Percentiles rank a stretch among this genome's conserved stretches.
Conservation (phyloP, 495 filamentous ascomycete genomes). For the Aspergillus ostianus region DNA sequence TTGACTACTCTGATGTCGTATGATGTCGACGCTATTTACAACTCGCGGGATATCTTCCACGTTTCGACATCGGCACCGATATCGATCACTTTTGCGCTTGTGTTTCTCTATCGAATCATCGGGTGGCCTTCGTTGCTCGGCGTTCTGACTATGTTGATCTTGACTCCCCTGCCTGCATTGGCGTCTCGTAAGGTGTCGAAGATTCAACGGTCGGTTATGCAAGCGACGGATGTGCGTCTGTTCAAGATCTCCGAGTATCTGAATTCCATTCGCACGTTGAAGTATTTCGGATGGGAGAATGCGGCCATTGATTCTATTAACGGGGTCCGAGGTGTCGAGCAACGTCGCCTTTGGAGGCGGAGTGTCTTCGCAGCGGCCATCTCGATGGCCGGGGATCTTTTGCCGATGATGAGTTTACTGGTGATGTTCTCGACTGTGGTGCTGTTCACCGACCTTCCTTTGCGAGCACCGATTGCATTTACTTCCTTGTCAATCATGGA, state of each 20-base stretch:
- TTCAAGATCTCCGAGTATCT: constrained; percentile 50
- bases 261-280: constrained; percentile 47
- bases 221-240: constrained; percentile 49
- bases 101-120: constrained; percentile 44
- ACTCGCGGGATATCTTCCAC: constrained; percentile 41
- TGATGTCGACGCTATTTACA: constrained; percentile 45
- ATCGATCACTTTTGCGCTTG: constrained; percentile 32
- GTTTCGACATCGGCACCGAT: constrained; percentile 34
- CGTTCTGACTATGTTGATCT: constrained; percentile 32
- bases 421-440: constrained; percentile 44
- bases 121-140: constrained; percentile 49
- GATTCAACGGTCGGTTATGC: constrained; percentile 42
- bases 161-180: constrained; percentile 38
- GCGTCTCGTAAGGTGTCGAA: constrained; percentile 35
- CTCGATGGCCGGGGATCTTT: constrained; percentile 31
- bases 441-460: constrained; percentile 37
- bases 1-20: constrained; percentile 52
- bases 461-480: constrained; percentile 48
- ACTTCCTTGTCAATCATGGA: constrained; percentile 46
- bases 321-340: constrained; percentile 41
- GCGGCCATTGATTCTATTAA: constrained; percentile 41
- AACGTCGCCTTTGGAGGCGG: constrained; percentile 45
- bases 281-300: constrained; percentile 54
- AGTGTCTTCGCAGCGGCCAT: constrained; percentile 36
- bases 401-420: constrained; percentile 42